These are phyloP conservation scores for Candida rishiriensis DNA, from an alignment of 805 yeast genomes.

Conservation along the genomic window DNA sequence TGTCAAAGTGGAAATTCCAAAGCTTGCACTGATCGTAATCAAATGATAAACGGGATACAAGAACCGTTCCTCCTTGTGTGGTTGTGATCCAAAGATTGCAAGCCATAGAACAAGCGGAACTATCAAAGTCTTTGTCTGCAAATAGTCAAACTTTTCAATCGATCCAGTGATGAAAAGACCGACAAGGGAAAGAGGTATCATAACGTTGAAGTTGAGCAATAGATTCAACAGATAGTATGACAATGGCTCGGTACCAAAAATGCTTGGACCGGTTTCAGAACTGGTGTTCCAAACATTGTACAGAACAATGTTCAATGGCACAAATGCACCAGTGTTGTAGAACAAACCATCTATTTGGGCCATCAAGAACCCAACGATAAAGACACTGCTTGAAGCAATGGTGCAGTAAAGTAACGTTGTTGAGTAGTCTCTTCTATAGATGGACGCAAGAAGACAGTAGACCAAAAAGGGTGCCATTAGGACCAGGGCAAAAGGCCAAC, in stretches of 20 bases:
- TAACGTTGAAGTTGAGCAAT: slow-evolving; percentile 65
- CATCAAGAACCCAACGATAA: slow-evolving; percentile 16
- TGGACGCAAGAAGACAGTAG: slow-evolving; percentile 25
- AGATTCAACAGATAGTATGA: slow-evolving; percentile 66
- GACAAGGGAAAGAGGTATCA: slow-evolving; percentile 37
- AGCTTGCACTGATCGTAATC: slow-evolving; percentile 58
- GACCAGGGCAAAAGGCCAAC: slow-evolving; percentile 86
- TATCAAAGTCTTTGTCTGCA: slow-evolving; percentile 24
- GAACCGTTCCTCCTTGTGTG: slow-evolving; percentile 93
- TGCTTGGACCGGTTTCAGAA: slow-evolving; percentile 78
- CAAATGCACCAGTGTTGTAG: slow-evolving; percentile 55
- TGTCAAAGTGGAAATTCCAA: slow-evolving; percentile 30
- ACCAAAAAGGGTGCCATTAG: slow-evolving; percentile 57
- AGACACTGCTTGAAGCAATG: slow-evolving; percentile 14
- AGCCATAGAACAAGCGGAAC: slow-evolving; percentile 65
- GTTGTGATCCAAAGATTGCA: slow-evolving; percentile 62
- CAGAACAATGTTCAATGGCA: slow-evolving; percentile 75
- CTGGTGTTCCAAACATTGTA: slow-evolving; percentile 74
- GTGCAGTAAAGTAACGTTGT: slow-evolving; percentile 11
- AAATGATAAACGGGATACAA: slow-evolving; percentile 80
- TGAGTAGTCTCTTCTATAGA: slow-evolving; percentile 3
- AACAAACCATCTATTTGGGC: slow-evolving; percentile 51
- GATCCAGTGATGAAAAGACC: slow-evolving; percentile 34
- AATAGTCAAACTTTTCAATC: slow-evolving; percentile 6
- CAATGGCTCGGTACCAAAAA: slow-evolving; percentile 84